phyloP scores from a whole-genome alignment of 2,329 filamentous ascomycete genomes.

The Colletotrichum tanaceti region DNA sequence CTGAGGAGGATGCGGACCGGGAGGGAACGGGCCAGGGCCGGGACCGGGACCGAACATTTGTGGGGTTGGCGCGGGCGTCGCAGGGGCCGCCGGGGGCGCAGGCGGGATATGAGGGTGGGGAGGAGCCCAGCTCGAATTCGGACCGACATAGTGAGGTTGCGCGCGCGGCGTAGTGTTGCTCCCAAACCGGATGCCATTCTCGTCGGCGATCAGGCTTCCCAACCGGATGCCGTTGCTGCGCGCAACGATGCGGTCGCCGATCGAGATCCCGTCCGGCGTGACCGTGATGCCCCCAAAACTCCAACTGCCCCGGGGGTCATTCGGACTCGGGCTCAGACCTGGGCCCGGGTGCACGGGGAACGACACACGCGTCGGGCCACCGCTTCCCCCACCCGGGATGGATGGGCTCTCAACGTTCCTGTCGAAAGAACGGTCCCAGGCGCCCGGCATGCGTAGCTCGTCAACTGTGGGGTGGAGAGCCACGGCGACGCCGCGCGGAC shows the following conservation, averaged over 20 bases:
- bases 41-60: conserved; percentile 21
- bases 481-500: conserved; percentile 60
- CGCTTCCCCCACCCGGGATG: not conserved
- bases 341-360: conserved; percentile 14
- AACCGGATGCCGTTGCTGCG: conserved; percentile 60
- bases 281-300: conserved; percentile 55
- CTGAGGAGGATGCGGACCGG: not conserved
- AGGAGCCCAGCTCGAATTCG: conserved; percentile 19
- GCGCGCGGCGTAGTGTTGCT: conserved; percentile 33
- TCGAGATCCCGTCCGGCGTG: conserved; percentile 56
- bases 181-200: conserved; percentile 51
- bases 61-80: not conserved
- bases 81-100: not conserved
- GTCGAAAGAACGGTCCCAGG: conserved; percentile 49
- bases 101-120: not conserved
- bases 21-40: conserved; percentile 3
- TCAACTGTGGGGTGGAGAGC: conserved; percentile 45
- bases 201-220: conserved; percentile 57
- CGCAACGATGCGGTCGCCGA: conserved; percentile 57
- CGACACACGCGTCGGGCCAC: conserved; percentile 13
- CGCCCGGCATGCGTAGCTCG: conserved; percentile 47
- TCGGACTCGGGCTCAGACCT: conserved; percentile 31
- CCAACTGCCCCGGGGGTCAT: conserved; percentile 44
- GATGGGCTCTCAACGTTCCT: conserved; percentile 28
- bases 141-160: conserved; percentile 30